Conservation (phyloP, 495 filamentous ascomycete genomes). For the Pyronema domesticum region DNA sequence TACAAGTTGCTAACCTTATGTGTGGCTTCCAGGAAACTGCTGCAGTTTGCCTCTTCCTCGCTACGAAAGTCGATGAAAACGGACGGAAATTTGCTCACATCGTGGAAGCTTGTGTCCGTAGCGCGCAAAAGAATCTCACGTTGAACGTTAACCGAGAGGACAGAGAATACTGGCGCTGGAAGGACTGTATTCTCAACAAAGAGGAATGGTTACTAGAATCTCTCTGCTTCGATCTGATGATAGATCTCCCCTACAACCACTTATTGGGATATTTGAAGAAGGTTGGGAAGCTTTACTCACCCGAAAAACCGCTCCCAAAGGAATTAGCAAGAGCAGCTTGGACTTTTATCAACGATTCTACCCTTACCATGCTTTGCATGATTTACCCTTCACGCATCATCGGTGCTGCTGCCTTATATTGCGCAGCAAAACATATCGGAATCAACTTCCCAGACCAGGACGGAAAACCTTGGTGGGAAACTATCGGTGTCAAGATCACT, state of each 20-base stretch:
- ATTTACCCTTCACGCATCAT: conserved; percentile 60
- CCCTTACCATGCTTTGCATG: conserved; percentile 68
- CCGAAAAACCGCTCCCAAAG: too few species aligned
- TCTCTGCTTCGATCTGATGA: conserved; percentile 81
- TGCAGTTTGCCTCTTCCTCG: conserved; percentile 76
- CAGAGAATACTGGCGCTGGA: conserved; percentile 94
- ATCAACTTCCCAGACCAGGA: conserved; percentile 52
- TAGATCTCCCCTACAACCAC: conserved; percentile 66
- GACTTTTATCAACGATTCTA: conserved; percentile 82
- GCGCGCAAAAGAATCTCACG: conserved; percentile 81
- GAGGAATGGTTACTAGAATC: conserved; percentile 84
- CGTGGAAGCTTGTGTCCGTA: conserved; percentile 77
- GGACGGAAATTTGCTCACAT: conserved; percentile 85
- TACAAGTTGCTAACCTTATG: too few species aligned
- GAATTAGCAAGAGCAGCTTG: conserved; percentile 63
- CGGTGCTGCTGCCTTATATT: conserved; percentile 72
- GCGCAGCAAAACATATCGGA: conserved; percentile 50
- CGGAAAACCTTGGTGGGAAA: conserved; percentile 78
- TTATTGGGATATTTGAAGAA: conserved; percentile 59
- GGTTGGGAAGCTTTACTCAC: conserved; percentile 49
- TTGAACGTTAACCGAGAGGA: conserved; percentile 76
- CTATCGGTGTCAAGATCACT: conserved; percentile 33
- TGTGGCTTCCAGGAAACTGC: conserved; percentile 43
- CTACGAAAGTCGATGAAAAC: conserved; percentile 92
- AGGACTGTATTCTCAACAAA: conserved; percentile 73